phyloP scores from a whole-genome alignment of 441 rosid species.

The Pelargonium myrrhifolium region DNA sequence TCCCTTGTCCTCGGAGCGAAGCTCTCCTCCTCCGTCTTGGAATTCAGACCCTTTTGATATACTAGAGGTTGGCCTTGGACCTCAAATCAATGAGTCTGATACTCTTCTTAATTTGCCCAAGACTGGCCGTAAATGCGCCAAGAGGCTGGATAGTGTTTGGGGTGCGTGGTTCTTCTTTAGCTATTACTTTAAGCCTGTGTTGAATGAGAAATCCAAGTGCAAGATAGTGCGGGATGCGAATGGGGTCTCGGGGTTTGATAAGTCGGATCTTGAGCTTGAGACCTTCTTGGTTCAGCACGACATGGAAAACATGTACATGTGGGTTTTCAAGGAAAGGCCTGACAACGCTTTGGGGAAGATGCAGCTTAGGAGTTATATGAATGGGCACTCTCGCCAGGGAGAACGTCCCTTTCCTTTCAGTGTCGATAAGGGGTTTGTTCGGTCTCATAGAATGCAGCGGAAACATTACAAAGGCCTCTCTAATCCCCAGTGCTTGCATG shows the following conservation, averaged over 20 bases:
- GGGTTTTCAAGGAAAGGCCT: slow-evolving; percentile 30
- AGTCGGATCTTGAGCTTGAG: slow-evolving; percentile 52
- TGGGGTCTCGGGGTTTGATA: slow-evolving; percentile 52
- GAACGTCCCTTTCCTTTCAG: background rate
- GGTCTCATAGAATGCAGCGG: slow-evolving; percentile 71
- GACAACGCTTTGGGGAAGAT: background rate
- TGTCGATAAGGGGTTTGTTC: slow-evolving; percentile 13
- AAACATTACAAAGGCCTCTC: slow-evolving; percentile 68
- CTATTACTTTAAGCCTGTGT: slow-evolving; percentile 58
- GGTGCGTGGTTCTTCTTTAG: slow-evolving; percentile 76
- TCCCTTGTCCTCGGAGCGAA: slow-evolving; percentile 48
- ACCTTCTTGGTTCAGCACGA: slow-evolving; percentile 67
- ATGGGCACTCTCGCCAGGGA: slow-evolving; percentile 1
- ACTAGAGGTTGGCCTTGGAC: slow-evolving; percentile 51
- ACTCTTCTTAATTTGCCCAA: slow-evolving; percentile 38
- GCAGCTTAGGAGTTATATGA: background rate
- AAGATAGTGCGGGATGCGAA: slow-evolving; percentile 46
- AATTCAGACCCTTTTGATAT: slow-evolving; percentile 49
- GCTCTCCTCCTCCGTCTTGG: slow-evolving; percentile 36
- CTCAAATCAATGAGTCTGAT: slow-evolving; percentile 49
- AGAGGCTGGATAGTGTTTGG: slow-evolving; percentile 60
- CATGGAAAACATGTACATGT: slow-evolving; percentile 78
- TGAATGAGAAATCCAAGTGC: slow-evolving; percentile 27
- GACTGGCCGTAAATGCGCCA: slow-evolving; percentile 43
- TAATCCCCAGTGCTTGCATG: slow-evolving; percentile 68